Conservation (phyloP, 371 early-diverging fungal genomes). For the Lichtheimia ornata region DNA sequence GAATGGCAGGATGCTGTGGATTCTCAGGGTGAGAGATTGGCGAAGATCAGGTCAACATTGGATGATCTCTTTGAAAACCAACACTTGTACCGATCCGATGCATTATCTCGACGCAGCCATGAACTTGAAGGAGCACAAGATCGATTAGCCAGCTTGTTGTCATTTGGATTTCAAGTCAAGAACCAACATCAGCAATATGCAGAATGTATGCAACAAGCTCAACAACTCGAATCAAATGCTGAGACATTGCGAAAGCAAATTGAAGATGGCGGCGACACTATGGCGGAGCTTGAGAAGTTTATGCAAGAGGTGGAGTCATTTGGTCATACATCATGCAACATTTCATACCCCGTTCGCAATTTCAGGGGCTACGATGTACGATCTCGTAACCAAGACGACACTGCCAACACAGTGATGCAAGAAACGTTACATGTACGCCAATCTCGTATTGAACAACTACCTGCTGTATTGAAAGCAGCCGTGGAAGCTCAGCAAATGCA, state of each 20-base stretch:
- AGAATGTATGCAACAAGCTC: constrained; percentile 7
- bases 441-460: constrained; percentile 26
- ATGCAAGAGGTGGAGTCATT: background rate
- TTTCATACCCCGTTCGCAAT: constrained; percentile 28
- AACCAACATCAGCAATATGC: constrained; percentile 7
- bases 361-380: constrained; percentile 14
- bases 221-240: constrained; percentile 5
- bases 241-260: constrained; percentile 5
- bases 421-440: constrained; percentile 35
- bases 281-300: constrained; percentile 2
- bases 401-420: constrained; percentile 23
- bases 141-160: constrained; percentile 5
- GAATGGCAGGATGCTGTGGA: background rate
- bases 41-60: background rate
- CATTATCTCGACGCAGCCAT: constrained; percentile 4
- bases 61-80: background rate
- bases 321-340: background rate
- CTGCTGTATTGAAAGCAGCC: constrained; percentile 24
- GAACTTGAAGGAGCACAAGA: background rate
- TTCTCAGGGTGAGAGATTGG: background rate
- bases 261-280: constrained; percentile 7
- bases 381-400: constrained; percentile 17
- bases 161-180: constrained; percentile 16
- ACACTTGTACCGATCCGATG: background rate
- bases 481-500: constrained; percentile 30